These are phyloP conservation scores for Pycnococcus provasolii DNA, from an alignment of 139 green algal species.

Conservation along the genomic window DNA sequence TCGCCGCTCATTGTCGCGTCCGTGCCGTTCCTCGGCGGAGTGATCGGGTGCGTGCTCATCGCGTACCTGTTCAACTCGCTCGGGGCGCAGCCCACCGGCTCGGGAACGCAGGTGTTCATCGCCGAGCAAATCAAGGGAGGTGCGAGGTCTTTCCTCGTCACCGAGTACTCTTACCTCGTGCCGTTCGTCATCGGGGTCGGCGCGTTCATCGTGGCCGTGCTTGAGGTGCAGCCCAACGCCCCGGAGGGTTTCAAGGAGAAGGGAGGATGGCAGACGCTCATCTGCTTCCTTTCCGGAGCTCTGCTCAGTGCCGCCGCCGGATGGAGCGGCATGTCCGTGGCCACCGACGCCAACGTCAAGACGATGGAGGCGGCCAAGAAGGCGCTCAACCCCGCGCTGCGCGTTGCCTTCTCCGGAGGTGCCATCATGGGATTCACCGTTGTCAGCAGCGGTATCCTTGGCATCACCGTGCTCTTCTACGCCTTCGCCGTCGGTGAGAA, in stretches of 20 bases:
- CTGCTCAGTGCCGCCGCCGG: constrained; percentile 30
- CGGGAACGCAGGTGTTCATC: constrained; percentile 23
- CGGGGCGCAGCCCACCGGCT: not conserved
- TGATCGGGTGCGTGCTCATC: constrained; percentile 30
- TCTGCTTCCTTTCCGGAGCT: constrained; percentile 36
- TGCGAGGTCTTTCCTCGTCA: constrained; percentile 31
- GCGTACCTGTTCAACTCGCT: constrained; percentile 7
- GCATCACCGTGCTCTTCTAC: constrained; percentile 33
- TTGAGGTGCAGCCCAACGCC: constrained; percentile 3
- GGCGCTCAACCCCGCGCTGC: constrained; percentile 29
- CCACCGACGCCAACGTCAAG: constrained; percentile 36
- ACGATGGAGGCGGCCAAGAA: constrained; percentile 35
- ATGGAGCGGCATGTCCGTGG: constrained; percentile 36
- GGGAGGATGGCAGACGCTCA: constrained; percentile 22
- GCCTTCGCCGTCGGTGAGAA: constrained; percentile 14
- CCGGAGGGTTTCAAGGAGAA: not conserved
- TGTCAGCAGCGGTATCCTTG: constrained; percentile 32
- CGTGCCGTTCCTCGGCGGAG: constrained; percentile 32
- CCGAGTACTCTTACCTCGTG: constrained; percentile 37
- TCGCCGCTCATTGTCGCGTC: constrained; percentile 26
- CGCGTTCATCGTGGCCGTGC: constrained; percentile 35
- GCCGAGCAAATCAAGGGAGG: constrained; percentile 21
- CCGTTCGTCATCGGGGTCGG: constrained; percentile 29
- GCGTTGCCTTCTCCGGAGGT: constrained; percentile 34
- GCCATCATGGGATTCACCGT: constrained; percentile 44